Evolutionary conservation across 139 green algal species (phyloP).

Genomic region (Monoraphidium neglectum): DNA sequence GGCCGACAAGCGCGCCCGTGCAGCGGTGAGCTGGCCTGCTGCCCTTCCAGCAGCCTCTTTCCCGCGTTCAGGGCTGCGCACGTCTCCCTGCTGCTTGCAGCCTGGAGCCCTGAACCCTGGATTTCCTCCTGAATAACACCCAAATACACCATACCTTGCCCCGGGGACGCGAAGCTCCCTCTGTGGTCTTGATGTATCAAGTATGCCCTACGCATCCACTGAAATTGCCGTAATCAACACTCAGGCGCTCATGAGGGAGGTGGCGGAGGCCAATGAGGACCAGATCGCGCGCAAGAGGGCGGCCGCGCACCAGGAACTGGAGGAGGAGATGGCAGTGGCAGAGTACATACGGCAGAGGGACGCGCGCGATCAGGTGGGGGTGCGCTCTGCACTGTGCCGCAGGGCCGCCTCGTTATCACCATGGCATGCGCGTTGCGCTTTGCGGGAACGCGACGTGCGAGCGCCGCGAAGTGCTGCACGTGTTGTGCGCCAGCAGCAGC

Average conservation of each 20-base stretch:
- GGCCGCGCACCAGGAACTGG: conserved; percentile 63
- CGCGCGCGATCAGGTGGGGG: conserved; percentile 60
- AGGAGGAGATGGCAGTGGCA: conserved; percentile 81
- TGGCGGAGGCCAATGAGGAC: conserved; percentile 68
- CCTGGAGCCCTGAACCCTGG: no score
- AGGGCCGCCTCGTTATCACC: no score
- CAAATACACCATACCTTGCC: neutral
- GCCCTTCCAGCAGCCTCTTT: conserved; percentile 36
- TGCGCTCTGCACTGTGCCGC: neutral
- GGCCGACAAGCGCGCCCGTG: conserved; percentile 61
- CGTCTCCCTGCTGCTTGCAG: no score
- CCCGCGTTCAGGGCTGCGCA: no score
- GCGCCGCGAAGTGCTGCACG: no score
- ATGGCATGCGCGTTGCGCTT: no score
- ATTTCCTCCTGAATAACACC: neutral
- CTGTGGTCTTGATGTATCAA: neutral
- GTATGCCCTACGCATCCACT: neutral
- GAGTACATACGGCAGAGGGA: conserved; percentile 80
- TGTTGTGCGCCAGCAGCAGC: no score
- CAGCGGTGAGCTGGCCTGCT: conserved; percentile 45
- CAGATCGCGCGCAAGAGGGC: conserved; percentile 79
- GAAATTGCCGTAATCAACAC: no score
- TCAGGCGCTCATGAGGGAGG: conserved; percentile 65
- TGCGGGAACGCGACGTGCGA: no score
- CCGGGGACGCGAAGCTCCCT: neutral